These are phyloP conservation scores for Clavulina sp. DNA, from an alignment of 768 basidiomycete species.

Conservation along the genomic window DNA sequence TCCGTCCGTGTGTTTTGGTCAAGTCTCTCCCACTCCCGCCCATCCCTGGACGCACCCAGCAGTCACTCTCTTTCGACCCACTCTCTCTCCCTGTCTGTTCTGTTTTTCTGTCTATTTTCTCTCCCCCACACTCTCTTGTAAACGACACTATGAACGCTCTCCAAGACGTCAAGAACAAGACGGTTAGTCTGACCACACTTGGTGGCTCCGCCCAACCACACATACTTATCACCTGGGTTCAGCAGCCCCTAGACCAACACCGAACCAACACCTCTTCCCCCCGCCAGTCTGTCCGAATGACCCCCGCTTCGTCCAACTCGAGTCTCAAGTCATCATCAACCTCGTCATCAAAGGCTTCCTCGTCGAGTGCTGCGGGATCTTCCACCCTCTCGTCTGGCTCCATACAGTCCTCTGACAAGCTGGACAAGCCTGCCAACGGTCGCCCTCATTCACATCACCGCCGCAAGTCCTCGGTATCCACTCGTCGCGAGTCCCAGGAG, in stretches of 20 bases:
- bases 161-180: background rate
- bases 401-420: background rate
- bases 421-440: constrained; percentile 28
- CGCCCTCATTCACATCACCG: constrained; percentile 55
- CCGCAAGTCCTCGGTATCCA: constrained; percentile 76
- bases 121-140: too few relatives aligned
- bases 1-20: too few relatives aligned
- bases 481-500: constrained; percentile 76
- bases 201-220: background rate
- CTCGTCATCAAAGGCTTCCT: constrained; percentile 23
- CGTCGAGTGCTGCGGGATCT: constrained; percentile 10
- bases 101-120: too few relatives aligned
- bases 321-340: constrained; percentile 19
- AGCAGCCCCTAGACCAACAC: background rate
- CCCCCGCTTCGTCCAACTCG: background rate
- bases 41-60: background rate
- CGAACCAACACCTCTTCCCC: background rate
- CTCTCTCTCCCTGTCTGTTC: background rate
- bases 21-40: too few relatives aligned
- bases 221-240: background rate
- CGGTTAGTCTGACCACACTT: background rate
- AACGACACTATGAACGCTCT: background rate
- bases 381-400: constrained; percentile 9
- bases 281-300: background rate
- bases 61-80: background rate